Base-by-base conservation (phyloP, 2,329 filamentous ascomycete genomes). In the Oidium heveae region DNA sequence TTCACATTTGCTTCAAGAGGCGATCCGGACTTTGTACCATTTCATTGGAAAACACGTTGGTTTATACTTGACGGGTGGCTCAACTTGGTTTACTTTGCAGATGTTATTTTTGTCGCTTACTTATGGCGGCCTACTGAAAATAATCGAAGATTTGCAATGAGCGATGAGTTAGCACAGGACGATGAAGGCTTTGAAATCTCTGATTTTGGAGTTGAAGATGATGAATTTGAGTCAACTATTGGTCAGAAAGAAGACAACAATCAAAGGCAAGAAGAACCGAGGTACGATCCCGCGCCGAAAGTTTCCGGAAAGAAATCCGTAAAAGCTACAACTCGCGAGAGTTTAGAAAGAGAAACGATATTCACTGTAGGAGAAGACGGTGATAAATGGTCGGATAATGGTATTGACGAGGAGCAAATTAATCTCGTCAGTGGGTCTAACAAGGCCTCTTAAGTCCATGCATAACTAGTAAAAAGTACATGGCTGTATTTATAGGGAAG, bases 151-250 rank as follows among this genome's bases (percentile, higher is more conserved):
- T 98, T 98, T 63, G 91, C 91, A 58, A 98, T 98, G 91, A 94
- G 86, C 70, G 91, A 98, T 64, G 91, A 98, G 77, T 82, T 98
- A 64, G 89, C 91, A 2, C 91, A 96, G 75, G 91, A 98, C 63
- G 91, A 98, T 62, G 89, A 96, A 64, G 91, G 91, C 49, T 98
- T 98, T 66, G 91, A 96, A 65, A 93, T 98, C 65, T 84, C 84
- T 52, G 91, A 91, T 55, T 83, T 98, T 58, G 86, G 86, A 53
- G 84, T 76, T 2, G 79, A 79, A 22, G 67, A 68, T 60, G 79
- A 75, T 0, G 69, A 82, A 20, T 76, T 80, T 61, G 76, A 79
- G 54, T 59, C 58, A 54, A 66, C 56, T 51, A 63, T 61, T 33
- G 59, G 63, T 49, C 74, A 79, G 63, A 71, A 71, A 13, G 66